phyloP scores from a whole-genome alignment of 2,329 filamentous ascomycete species.

The Aspergillus neotritici region DNA sequence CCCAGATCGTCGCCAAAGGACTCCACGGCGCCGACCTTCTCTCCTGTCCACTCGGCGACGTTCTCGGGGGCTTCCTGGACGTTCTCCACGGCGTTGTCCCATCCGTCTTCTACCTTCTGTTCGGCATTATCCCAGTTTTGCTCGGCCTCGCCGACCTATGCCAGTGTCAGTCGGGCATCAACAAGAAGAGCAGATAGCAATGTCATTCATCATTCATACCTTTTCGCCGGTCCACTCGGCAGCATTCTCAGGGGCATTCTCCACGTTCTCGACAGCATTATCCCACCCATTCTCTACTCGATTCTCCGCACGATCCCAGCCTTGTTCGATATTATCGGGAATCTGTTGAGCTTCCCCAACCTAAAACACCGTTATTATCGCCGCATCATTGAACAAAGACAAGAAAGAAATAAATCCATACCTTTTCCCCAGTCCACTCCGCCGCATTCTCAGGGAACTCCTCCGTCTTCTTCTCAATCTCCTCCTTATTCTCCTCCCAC shows the following conservation, averaged over 20 bases:
- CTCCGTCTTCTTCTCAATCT: conserved; percentile 31
- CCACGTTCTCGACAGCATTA: conserved; percentile 27
- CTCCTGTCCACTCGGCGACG: conserved; percentile 36
- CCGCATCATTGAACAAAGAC: neutral
- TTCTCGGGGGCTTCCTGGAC: conserved; percentile 33
- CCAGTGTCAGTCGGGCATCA: no score
- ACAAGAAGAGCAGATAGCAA: no score
- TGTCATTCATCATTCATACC: no score
- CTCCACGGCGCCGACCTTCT: conserved; percentile 41
- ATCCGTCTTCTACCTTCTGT: no score
- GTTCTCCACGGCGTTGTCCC: conserved; percentile 17
- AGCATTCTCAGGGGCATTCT: conserved; percentile 31
- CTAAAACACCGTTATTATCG: conserved; percentile 8
- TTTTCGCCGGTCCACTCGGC: conserved; percentile 37
- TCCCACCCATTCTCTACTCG: conserved; percentile 21
- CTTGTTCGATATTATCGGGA: conserved; percentile 30
- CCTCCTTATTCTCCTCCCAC: conserved; percentile 30
- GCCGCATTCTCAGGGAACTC: conserved; percentile 42
- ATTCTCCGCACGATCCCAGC: conserved; percentile 28
- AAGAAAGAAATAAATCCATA: conserved; percentile 13
- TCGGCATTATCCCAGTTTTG: no score
- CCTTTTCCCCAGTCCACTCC: conserved; percentile 39
- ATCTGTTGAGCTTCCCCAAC: conserved; percentile 40
- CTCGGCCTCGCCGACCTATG: no score
- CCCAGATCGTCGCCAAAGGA: conserved; percentile 40